Evolutionary conservation across 805 yeast species (phyloP).

Genomic region (Candida michaelii): DNA sequence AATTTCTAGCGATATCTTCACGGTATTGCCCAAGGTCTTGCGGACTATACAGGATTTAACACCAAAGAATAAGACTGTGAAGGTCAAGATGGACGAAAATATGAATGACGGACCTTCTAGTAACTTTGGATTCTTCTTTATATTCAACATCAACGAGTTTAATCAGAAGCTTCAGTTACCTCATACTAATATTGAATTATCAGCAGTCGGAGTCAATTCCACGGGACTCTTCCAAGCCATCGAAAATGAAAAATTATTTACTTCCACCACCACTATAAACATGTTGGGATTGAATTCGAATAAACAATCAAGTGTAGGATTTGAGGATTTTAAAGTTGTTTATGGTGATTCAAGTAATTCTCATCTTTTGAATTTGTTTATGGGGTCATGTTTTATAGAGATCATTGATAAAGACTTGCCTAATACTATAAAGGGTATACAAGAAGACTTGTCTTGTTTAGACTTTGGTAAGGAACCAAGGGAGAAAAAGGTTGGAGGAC

Average conservation of each 20-base stretch:
- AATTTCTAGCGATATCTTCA: conserved; percentile 8
- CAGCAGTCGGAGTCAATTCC: conserved; percentile 4
- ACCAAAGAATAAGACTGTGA: neutral
- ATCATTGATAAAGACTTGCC: conserved; percentile 5
- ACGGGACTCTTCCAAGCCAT: conserved; percentile 6
- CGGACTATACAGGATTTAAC: neutral
- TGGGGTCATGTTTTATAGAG: conserved; percentile 9
- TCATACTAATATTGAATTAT: conserved; percentile 1
- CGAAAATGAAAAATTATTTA: conserved; percentile 5
- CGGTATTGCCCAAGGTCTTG: conserved; percentile 1
- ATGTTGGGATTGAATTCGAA: conserved; percentile 4
- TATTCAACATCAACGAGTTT: conserved; percentile 12
- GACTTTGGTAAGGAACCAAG: conserved; percentile 11
- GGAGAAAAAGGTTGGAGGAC: neutral
- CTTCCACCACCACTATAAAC: neutral
- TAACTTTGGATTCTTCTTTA: conserved; percentile 11
- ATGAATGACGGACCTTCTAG: neutral
- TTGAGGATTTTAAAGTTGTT: conserved; percentile 11
- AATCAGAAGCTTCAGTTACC: conserved; percentile 7
- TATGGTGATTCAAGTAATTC: conserved; percentile 6
- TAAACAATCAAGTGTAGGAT: neutral
- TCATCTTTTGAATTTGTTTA: conserved; percentile 4
- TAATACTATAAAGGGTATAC: neutral
- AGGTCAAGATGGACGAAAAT: no score
- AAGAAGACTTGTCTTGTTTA: conserved; percentile 11